A percentile compares a stretch with the other conserved stretches of the same genome.
These are phyloP conservation scores for Pachysandra terminalis DNA, from an alignment of 164 flowering plant species.

Conservation along the genomic window DNA sequence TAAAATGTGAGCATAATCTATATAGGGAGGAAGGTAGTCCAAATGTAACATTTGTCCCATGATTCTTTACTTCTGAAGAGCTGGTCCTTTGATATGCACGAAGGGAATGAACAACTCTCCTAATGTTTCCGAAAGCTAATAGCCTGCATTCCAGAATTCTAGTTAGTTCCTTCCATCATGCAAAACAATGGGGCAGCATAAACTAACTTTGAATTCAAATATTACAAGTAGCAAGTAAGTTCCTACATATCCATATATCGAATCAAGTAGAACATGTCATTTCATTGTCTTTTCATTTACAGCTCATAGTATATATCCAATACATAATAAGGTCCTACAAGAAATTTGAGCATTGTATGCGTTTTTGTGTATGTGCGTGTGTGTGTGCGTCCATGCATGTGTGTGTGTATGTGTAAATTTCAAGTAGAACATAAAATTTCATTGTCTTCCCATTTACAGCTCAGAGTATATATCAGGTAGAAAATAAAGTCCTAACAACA, in stretches of 20 bases:
- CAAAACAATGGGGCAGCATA: neutral
- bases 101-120: constrained; percentile 29
- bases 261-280: no score
- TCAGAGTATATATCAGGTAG: neutral
- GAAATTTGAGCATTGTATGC: no score
- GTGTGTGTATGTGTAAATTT: no score
- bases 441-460: neutral
- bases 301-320: no score
- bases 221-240: neutral
- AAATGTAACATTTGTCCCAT: constrained; percentile 17
- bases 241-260: no score
- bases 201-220: no score
- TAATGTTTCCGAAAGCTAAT: constrained; percentile 25
- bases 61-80: constrained; percentile 11
- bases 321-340: neutral
- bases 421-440: neutral
- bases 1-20: constrained; percentile 23
- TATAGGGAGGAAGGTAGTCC: constrained; percentile 19
- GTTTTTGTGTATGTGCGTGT: no score
- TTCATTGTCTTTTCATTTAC: no score
- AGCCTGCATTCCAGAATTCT: constrained; percentile 28
- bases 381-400: no score
- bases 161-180: neutral
- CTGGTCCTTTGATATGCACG: constrained; percentile 10
- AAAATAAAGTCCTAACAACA: neutral